A percentile compares a stretch with the other conserved stretches of the same genome.
phyloP scores from a whole-genome alignment of 768 basidiomycete species.

The Leccinum subtestaceum region DNA sequence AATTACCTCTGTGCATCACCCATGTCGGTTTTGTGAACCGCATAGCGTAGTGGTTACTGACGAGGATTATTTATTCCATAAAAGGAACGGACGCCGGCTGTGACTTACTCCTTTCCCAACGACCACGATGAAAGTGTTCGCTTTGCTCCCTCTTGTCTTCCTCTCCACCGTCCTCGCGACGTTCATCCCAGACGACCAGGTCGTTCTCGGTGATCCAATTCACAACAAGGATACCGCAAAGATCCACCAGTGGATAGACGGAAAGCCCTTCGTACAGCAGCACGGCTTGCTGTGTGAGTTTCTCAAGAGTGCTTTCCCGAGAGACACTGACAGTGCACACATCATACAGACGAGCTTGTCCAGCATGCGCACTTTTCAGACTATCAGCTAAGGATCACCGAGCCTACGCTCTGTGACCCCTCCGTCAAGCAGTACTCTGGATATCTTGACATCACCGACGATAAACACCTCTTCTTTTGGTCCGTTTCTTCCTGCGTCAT shows the following conservation, averaged over 20 bases:
- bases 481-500: slow-evolving; percentile 28
- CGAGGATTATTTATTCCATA: background rate
- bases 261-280: slow-evolving; percentile 66
- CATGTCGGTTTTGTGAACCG: slow-evolving; percentile 87
- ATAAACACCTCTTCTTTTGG: slow-evolving; percentile 90
- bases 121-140: slow-evolving; percentile 38
- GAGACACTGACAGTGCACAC: background rate
- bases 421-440: slow-evolving; percentile 75
- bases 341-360: slow-evolving; percentile 55
- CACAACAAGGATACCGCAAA: slow-evolving; percentile 42
- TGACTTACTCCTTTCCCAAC: background rate
- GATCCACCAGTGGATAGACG: slow-evolving; percentile 61
- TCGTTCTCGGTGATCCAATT: slow-evolving; percentile 32
- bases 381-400: slow-evolving; percentile 59
- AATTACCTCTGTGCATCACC: slow-evolving; percentile 72
- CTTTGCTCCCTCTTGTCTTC: slow-evolving; percentile 35
- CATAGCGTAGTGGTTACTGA: slow-evolving; percentile 41
- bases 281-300: slow-evolving; percentile 69
- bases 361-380: slow-evolving; percentile 49
- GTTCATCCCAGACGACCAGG: slow-evolving; percentile 41
- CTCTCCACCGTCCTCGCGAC: slow-evolving; percentile 37
- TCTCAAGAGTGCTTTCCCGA: background rate
- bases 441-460: slow-evolving; percentile 76
- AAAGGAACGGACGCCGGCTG: background rate
- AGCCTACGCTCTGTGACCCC: slow-evolving; percentile 75